Percentiles rank a stretch among this genome's conserved stretches.
Conservation (phyloP, 2,329 filamentous ascomycete genomes). For the Seiridium cupressi region DNA sequence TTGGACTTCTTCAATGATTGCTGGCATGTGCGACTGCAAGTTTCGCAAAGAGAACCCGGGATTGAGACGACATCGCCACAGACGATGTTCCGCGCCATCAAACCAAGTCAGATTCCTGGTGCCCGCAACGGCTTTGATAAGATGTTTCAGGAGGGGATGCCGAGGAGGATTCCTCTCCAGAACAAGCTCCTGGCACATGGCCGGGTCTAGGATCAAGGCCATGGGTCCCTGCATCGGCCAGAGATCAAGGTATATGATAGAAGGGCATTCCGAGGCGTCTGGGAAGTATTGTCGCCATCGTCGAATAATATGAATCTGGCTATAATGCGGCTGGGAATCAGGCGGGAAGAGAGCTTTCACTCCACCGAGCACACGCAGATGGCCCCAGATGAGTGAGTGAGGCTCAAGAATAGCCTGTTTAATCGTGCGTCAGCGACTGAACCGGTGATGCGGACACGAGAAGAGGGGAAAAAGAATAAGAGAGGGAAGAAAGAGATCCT, state of each 20-base stretch:
- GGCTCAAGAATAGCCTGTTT: constrained; percentile 14
- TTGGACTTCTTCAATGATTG: constrained; percentile 22
- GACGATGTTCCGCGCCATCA: constrained; percentile 33
- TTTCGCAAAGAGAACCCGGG: constrained; percentile 32
- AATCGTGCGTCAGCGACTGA: background rate
- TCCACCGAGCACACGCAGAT: constrained; percentile 19
- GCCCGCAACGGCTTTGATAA: constrained; percentile 23
- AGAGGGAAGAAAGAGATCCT: too few relatives aligned
- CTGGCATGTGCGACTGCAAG: constrained; percentile 26
- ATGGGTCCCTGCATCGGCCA: constrained; percentile 30
- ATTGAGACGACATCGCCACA: constrained; percentile 29
- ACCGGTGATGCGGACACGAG: too few relatives aligned
- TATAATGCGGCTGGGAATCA: constrained; percentile 18
- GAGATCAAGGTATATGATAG: constrained; percentile 29
- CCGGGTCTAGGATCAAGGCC: constrained; percentile 29
- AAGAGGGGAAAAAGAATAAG: too few relatives aligned
- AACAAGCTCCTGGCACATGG: constrained; percentile 29
- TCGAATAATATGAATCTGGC: constrained; percentile 14
- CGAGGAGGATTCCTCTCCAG: constrained; percentile 30
- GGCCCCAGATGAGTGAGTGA: constrained; percentile 26
- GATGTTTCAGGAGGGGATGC: constrained; percentile 13
- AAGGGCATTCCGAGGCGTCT: constrained; percentile 16
- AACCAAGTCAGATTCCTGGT: constrained; percentile 27
- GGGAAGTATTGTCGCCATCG: constrained; percentile 19
- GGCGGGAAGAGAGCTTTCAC: constrained; percentile 10